These are phyloP conservation scores for Botryotinia globosa DNA, from an alignment of 2,329 filamentous ascomycete genomes.

Conservation along the genomic window DNA sequence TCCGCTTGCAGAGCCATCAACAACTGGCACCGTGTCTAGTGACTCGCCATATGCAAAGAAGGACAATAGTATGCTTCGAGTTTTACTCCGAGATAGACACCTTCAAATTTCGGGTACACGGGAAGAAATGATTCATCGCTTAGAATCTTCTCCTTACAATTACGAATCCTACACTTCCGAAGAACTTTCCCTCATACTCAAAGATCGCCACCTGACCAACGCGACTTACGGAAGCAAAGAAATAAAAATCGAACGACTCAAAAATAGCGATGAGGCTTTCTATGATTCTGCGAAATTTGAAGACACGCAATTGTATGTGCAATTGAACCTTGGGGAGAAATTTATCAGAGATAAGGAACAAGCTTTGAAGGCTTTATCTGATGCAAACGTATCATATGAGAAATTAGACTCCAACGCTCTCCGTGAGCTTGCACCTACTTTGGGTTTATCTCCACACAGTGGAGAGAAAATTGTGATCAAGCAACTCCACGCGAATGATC, in stretches of 20 bases:
- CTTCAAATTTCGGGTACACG: conserved; percentile 20
- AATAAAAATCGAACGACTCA: conserved; percentile 25
- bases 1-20: background rate
- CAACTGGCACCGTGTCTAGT: background rate
- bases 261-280: conserved; percentile 23
- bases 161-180: conserved; percentile 22
- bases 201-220: conserved; percentile 18
- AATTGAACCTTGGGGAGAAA: background rate
- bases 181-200: conserved; percentile 24
- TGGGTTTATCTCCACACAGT: background rate
- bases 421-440: background rate
- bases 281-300: conserved; percentile 1
- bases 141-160: conserved; percentile 23
- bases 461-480: background rate
- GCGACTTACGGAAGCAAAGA: conserved; percentile 17
- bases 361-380: background rate
- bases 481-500: background rate
- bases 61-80: conserved; percentile 28
- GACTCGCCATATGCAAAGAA: conserved; percentile 23
- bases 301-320: background rate
- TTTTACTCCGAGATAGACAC: conserved; percentile 23
- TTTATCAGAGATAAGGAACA: background rate
- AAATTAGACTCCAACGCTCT: background rate
- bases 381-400: conserved; percentile 3
- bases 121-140: conserved; percentile 27